Conservation (phyloP, 2,329 filamentous ascomycete genomes). For the Ceratocystis destructans region DNA sequence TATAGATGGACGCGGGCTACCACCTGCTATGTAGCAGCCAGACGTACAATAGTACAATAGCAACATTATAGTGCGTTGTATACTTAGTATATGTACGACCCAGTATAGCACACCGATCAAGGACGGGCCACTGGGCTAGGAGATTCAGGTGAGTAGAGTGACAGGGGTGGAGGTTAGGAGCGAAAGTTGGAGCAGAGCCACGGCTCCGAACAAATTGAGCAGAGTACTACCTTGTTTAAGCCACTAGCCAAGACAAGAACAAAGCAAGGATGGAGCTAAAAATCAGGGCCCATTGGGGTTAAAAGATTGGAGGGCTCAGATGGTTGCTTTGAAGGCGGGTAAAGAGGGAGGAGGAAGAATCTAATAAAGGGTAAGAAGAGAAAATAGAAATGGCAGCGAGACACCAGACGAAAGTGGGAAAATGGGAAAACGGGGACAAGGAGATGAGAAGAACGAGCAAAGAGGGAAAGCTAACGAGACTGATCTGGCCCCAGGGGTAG, state of each 20-base stretch:
- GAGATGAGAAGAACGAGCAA: not conserved
- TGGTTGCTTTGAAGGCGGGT: slow-evolving; percentile 18
- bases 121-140: not conserved
- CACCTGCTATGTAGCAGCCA: not conserved
- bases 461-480: not conserved
- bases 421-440: not conserved
- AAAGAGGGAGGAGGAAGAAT: slow-evolving; percentile 8
- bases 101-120: slow-evolving; percentile 4
- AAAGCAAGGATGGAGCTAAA: not conserved
- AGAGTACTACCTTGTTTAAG: not conserved
- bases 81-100: not conserved
- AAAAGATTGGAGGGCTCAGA: not conserved
- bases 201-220: not conserved
- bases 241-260: not conserved
- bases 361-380: slow-evolving; percentile 11
- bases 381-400: not conserved
- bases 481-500: no score
- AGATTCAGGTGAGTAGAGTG: slow-evolving; percentile 1
- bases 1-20: not conserved
- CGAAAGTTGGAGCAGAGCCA: not conserved
- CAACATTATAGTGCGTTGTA: not conserved
- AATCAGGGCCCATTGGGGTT: slow-evolving; percentile 4
- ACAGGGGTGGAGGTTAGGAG: not conserved
- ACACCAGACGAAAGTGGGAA: not conserved
- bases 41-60: not conserved